Base-by-base conservation (phyloP, 2,329 filamentous ascomycete species). In the Colletotrichum godetiae region DNA sequence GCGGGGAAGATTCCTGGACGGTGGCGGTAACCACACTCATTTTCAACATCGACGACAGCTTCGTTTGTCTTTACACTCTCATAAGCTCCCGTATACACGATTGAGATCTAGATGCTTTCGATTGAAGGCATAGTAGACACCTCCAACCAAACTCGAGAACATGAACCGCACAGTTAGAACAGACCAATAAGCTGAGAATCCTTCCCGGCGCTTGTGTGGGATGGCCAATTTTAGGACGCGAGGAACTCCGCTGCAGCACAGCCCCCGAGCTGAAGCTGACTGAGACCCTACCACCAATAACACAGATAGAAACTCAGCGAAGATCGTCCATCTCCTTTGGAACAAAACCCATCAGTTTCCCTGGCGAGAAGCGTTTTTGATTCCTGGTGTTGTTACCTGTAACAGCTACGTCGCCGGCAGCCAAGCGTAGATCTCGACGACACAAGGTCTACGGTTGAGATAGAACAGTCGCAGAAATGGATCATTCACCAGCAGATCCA, bases 181-280 rank as follows among this genome's bases (percentile, higher is more conserved):
- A 31, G 59, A 1, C 60, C n/a, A 12, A 22, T 24, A 12, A 12
- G n/a, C 5, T 27, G 31, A 19, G 60, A 53, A 35, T 27, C 29
- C 46, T 57, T 19, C 55, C 22, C 42, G 13, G n/a, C n/a, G 29
- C 60, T 63, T 63, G 24, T 22, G n/a, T 11, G 1, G 29, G 8
- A 46, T 27, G 4, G 12, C 15, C 62, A 66, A 59, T 60, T 55
- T 46, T 55, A 58, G 67, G 53, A 70, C 31, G 37, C 42, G 42
- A 49, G 42, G 67, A 53, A 35, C 46, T 22, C 46, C 57, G 31
- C 5, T 4, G 12, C 19, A 13, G 15, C n/a, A 33, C 19, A 53
- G 31, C n/a, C 42, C 22, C 55, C 29, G 13, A 22, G 42, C 7
- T 22, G 60, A 31, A 22, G 42, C 7, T 19, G 60, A 31, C 60